A percentile compares a stretch with the other conserved stretches of the same genome.
phyloP scores from a whole-genome alignment of 208 protist genomes.

The Leishmania gerbilli region DNA sequence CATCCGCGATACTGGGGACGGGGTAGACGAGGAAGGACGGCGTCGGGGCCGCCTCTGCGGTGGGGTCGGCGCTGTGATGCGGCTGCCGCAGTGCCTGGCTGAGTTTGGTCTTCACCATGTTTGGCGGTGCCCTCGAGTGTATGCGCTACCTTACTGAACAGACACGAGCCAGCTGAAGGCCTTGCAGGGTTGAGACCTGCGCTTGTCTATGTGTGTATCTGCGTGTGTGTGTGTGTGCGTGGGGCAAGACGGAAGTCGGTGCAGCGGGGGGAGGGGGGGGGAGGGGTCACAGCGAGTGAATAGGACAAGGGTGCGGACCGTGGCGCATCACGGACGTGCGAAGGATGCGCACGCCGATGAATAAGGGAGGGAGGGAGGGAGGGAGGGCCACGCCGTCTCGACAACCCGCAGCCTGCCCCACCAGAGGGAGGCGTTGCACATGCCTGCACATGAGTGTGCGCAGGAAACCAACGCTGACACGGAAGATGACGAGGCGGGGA shows the following conservation, averaged over 20 bases:
- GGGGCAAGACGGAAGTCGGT: neutral
- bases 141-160: neutral
- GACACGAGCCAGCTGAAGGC: neutral
- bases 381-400: neutral
- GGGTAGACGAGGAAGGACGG: slow-evolving; percentile 72
- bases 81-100: neutral
- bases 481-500: no score
- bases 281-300: no score
- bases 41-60: neutral
- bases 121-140: neutral
- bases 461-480: no score
- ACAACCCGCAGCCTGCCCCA: neutral
- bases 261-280: neutral
- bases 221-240: neutral
- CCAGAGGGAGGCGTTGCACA: no score
- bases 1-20: slow-evolving; percentile 66
- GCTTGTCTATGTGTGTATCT: neutral
- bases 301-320: no score
- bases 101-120: neutral
- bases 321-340: no score
- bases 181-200: neutral
- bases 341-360: neutral
- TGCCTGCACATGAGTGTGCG: no score
- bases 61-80: neutral
- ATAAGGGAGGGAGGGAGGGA: neutral